A percentile compares a stretch with the other conserved stretches of the same genome.
Conservation (phyloP, 2,329 filamentous ascomycete genomes). For the Alternaria alternata region DNA sequence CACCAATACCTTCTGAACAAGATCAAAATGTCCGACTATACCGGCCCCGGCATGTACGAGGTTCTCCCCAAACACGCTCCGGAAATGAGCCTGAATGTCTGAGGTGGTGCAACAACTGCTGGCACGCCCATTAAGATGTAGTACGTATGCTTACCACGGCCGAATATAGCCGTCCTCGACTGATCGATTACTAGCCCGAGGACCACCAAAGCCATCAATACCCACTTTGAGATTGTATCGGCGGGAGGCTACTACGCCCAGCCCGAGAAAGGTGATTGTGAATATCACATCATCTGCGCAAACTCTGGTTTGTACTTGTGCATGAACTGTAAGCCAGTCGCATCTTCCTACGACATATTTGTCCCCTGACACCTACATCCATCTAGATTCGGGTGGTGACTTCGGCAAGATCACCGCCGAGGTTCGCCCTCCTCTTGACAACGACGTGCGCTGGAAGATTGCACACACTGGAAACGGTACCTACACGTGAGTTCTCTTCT, state of each 20-base stretch:
- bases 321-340: background rate
- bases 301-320: constrained; percentile 9
- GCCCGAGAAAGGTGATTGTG: background rate
- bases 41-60: constrained; percentile 6
- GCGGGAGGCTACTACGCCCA: background rate
- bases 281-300: constrained; percentile 9
- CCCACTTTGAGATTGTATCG: constrained; percentile 3
- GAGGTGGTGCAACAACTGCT: background rate
- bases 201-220: background rate
- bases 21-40: background rate
- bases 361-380: background rate
- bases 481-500: background rate
- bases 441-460: constrained; percentile 6
- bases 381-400: background rate
- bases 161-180: background rate
- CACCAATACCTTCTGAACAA: too few species aligned
- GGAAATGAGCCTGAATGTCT: background rate
- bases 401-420: too few species aligned
- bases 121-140: constrained; percentile 7
- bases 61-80: background rate
- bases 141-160: background rate
- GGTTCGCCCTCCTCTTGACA: background rate
- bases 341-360: background rate
- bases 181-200: background rate
- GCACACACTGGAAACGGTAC: background rate